Conservation (phyloP, 129 eudicot genomes). For the Deinandra increscens region DNA sequence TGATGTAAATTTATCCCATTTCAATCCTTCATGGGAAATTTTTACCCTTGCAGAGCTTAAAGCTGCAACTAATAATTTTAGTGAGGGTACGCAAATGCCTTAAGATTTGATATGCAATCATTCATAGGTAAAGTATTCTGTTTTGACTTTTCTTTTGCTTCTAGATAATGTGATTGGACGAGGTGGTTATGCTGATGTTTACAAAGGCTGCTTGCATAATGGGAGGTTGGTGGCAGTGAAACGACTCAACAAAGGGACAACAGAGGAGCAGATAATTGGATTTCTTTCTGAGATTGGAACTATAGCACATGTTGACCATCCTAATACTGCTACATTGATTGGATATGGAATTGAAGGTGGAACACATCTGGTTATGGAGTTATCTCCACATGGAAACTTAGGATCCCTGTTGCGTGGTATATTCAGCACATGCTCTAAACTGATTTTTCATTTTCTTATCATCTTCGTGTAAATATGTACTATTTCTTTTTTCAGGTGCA, state of each 20-base stretch:
- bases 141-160: not conserved
- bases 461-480: not conserved
- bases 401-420: conserved; percentile 64
- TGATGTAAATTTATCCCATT: conserved; percentile 33
- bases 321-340: conserved; percentile 68
- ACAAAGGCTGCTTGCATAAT: conserved; percentile 54
- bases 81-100: conserved; percentile 42
- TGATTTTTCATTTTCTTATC: not conserved
- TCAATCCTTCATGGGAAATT: conserved; percentile 58
- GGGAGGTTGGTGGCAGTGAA: conserved; percentile 71
- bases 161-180: conserved; percentile 63
- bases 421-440: conserved; percentile 18
- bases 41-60: conserved; percentile 53
- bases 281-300: conserved; percentile 71
- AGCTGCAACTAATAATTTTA: conserved; percentile 58
- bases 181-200: conserved; percentile 82
- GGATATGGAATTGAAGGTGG: conserved; percentile 87
- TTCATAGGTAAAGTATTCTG: not conserved
- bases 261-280: conserved; percentile 47
- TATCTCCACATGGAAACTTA: conserved; percentile 72
- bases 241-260: conserved; percentile 54
- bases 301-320: conserved; percentile 77
- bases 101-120: not conserved
- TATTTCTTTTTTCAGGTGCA: conserved; percentile 33
- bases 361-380: conserved; percentile 61